A percentile compares a stretch with the other conserved stretches of the same genome.
Evolutionary conservation across 495 filamentous ascomycete species (phyloP).

Genomic region (Parachaetomium inaequale): DNA sequence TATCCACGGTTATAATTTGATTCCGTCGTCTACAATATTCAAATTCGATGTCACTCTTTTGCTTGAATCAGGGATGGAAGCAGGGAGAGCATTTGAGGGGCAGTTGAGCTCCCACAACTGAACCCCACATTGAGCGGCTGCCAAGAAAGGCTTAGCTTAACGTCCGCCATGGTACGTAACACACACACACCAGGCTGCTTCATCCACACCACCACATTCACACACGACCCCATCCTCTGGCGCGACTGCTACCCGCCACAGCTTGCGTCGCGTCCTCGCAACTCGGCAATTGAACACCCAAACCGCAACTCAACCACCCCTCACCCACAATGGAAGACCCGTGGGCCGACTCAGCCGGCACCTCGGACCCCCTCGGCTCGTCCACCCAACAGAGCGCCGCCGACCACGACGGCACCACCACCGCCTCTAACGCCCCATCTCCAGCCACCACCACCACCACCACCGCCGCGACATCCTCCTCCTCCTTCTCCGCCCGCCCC

Average conservation of each 20-base stretch:
- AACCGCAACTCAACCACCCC: neutral
- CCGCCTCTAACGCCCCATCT: slow-evolving; percentile 8
- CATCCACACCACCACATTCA: neutral
- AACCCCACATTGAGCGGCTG: slow-evolving; percentile 23
- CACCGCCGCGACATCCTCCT: slow-evolving; percentile 27
- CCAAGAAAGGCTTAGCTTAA: slow-evolving; percentile 23
- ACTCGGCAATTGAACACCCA: neutral
- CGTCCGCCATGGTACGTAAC: slow-evolving; percentile 9
- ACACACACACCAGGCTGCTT: neutral
- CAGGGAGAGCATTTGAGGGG: neutral
- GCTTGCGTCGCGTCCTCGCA: neutral
- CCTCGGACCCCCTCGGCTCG: slow-evolving; percentile 15
- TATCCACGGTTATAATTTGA: slow-evolving; percentile 2
- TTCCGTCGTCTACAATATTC: neutral
- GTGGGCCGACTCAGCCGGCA: slow-evolving; percentile 34
- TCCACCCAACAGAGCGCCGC: slow-evolving; percentile 18
- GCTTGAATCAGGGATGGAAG: too few species aligned
- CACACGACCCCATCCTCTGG: neutral
- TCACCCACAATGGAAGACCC: slow-evolving; percentile 35
- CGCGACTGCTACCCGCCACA: neutral
- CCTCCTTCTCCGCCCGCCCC: slow-evolving; percentile 40
- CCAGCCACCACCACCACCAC: neutral
- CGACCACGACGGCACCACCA: slow-evolving; percentile 8
- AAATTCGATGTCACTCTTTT: too few species aligned
- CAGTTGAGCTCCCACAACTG: neutral